Conservation (phyloP, 495 filamentous ascomycete species). For the Geoglossum glabrum region DNA sequence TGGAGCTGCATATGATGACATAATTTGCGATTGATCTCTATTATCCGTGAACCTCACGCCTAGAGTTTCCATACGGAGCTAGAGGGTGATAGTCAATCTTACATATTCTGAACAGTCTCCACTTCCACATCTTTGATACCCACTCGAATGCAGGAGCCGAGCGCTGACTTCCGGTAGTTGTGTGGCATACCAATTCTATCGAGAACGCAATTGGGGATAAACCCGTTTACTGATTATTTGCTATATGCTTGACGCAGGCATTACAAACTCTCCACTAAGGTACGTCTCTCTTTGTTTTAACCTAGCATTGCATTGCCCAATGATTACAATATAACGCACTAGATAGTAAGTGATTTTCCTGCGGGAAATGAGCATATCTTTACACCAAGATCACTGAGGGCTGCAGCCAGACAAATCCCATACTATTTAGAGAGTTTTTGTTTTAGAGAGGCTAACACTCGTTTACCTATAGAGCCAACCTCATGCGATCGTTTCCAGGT, state of each 20-base stretch:
- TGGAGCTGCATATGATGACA: slow-evolving; percentile 48
- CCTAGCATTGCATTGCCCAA: slow-evolving; percentile 21
- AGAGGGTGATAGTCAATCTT: slow-evolving; percentile 78
- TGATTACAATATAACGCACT: slow-evolving; percentile 62
- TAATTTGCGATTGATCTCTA: slow-evolving; percentile 95
- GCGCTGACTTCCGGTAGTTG: not conserved
- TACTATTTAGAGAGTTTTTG: not conserved
- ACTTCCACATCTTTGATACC: not conserved
- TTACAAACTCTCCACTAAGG: not conserved
- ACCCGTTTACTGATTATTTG: not conserved
- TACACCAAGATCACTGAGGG: slow-evolving; percentile 80
- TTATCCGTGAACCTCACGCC: slow-evolving; percentile 65
- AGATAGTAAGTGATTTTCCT: slow-evolving; percentile 67
- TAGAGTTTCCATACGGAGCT: slow-evolving; percentile 53
- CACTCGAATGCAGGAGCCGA: not conserved
- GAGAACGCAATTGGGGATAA: not conserved
- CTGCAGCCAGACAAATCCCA: not conserved
- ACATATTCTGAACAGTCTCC: slow-evolving; percentile 71
- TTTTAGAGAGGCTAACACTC: not conserved
- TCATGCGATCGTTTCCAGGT: no score
- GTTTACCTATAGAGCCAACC: no score
- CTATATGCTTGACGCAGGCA: not conserved
- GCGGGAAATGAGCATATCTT: slow-evolving; percentile 33
- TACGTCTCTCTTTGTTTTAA: not conserved
- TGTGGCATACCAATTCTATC: not conserved